Evolutionary conservation across 2,329 filamentous ascomycete genomes (phyloP).

Genomic region (Colletotrichum eleusines): DNA sequence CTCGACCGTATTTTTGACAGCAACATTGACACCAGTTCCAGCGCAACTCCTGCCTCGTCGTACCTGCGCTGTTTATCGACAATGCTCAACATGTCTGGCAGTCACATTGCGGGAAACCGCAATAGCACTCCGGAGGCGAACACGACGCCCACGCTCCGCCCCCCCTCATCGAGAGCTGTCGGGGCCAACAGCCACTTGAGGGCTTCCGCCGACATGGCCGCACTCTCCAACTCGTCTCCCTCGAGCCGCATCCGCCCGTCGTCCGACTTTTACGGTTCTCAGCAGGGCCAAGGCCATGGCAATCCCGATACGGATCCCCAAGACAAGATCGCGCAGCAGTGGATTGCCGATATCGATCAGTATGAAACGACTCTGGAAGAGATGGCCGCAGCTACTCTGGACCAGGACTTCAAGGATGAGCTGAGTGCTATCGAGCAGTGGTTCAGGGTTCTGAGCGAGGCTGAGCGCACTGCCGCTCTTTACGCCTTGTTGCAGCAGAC

Average conservation of each 20-base stretch:
- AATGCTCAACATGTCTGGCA: constrained; percentile 76
- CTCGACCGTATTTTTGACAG: constrained; percentile 31
- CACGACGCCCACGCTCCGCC: constrained; percentile 83
- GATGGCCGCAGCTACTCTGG: constrained; percentile 98
- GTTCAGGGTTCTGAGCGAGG: constrained; percentile 97
- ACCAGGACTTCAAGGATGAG: constrained; percentile 99
- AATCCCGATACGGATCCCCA: constrained; percentile 82
- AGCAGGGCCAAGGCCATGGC: constrained; percentile 75
- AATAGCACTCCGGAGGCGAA: constrained; percentile 97
- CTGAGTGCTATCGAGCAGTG: constrained; percentile 99
- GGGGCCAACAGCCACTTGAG: constrained; percentile 87
- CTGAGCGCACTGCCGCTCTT: constrained; percentile 92
- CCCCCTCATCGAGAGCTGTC: constrained; percentile 82
- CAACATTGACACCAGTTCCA: constrained; percentile 12
- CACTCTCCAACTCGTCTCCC: constrained; percentile 75
- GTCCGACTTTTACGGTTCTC: constrained; percentile 90
- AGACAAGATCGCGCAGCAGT: constrained; percentile 96
- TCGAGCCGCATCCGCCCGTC: constrained; percentile 90
- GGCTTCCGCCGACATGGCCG: constrained; percentile 95
- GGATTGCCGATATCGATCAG: constrained; percentile 98
- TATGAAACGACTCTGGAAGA: constrained; percentile 99
- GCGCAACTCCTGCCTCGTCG: constrained; percentile 21
- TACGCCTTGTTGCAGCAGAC: constrained; percentile 98
- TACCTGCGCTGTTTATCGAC: constrained; percentile 39
- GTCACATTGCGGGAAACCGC: constrained; percentile 81